A percentile compares a stretch with the other conserved stretches of the same genome.
phyloP scores from a whole-genome alignment of 768 basidiomycete species.

The Paxillus rubicundulus region DNA sequence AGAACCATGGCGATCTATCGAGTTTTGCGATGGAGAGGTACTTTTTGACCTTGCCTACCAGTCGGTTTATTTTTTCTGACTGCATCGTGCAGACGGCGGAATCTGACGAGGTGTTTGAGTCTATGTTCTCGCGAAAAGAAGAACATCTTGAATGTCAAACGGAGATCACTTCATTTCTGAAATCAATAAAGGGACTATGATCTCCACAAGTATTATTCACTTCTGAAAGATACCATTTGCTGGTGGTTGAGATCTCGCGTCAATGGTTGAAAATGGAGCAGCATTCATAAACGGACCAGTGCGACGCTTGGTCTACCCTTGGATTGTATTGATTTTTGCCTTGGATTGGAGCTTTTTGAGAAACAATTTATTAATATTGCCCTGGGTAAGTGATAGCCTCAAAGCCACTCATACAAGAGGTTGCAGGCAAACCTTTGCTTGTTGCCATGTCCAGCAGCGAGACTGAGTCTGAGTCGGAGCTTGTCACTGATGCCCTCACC shows the following conservation, averaged over 20 bases:
- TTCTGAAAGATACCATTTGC: neutral
- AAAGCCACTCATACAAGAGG: neutral
- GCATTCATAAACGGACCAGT: neutral
- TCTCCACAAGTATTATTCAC: slow-evolving; percentile 1
- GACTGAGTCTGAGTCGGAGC: slow-evolving; percentile 51
- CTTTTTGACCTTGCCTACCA: slow-evolving; percentile 17
- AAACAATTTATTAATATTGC: no score
- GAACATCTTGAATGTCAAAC: slow-evolving; percentile 52
- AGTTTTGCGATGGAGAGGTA: slow-evolving; percentile 67
- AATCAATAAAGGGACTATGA: slow-evolving; percentile 54
- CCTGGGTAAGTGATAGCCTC: neutral
- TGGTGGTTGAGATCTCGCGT: neutral
- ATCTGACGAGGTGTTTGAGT: slow-evolving; percentile 55
- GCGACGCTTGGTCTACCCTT: slow-evolving; percentile 3
- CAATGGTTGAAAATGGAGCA: neutral
- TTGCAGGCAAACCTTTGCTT: neutral
- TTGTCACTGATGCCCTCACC: slow-evolving; percentile 9
- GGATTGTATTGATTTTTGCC: neutral
- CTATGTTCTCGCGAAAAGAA: slow-evolving; percentile 58
- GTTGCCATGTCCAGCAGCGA: slow-evolving; percentile 42
- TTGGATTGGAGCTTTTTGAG: neutral
- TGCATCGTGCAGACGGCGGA: slow-evolving; percentile 48
- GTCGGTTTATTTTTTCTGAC: slow-evolving; percentile 9
- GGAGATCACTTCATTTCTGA: slow-evolving; percentile 55
- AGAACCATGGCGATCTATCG: slow-evolving; percentile 68